A percentile compares a stretch with the other conserved stretches of the same genome.
phyloP scores from a whole-genome alignment of 139 green algal species.

The Mesostigma viride region DNA sequence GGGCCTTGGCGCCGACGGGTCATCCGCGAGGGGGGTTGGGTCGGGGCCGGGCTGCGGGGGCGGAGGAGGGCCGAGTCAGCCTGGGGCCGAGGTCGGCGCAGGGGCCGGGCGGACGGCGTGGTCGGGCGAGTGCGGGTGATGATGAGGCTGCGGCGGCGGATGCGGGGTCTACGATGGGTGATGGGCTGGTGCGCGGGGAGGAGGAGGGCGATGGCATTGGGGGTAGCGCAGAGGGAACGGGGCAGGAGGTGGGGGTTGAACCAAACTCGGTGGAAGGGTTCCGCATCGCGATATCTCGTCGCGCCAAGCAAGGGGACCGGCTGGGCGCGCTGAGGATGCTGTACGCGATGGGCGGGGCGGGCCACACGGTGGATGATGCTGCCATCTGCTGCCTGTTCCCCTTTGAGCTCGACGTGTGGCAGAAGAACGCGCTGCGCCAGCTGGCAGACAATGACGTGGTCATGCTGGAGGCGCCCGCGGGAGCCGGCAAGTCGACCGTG shows the following conservation, averaged over 20 bases:
- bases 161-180: too few relatives aligned
- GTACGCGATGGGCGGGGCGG: background rate
- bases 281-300: background rate
- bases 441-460: slow-evolving; percentile 37
- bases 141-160: too few relatives aligned
- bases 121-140: too few relatives aligned
- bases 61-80: too few relatives aligned
- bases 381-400: slow-evolving; percentile 14
- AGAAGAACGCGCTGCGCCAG: slow-evolving; percentile 47
- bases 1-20: too few relatives aligned
- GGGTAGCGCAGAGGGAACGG: background rate
- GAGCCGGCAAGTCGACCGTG: slow-evolving; percentile 20
- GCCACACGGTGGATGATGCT: background rate
- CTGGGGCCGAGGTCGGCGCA: too few relatives aligned
- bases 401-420: slow-evolving; percentile 59
- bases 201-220: background rate
- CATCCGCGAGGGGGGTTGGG: too few relatives aligned
- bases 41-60: too few relatives aligned
- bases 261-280: background rate
- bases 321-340: too few relatives aligned
- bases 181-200: too few relatives aligned
- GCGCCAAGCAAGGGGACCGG: too few relatives aligned
- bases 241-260: background rate
- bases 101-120: too few relatives aligned
- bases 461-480: slow-evolving; percentile 49